Percentiles rank a stretch among this genome's conserved stretches.
phyloP scores from a whole-genome alignment of 2,329 filamentous ascomycete species.

The Ophiostoma perfectum region DNA sequence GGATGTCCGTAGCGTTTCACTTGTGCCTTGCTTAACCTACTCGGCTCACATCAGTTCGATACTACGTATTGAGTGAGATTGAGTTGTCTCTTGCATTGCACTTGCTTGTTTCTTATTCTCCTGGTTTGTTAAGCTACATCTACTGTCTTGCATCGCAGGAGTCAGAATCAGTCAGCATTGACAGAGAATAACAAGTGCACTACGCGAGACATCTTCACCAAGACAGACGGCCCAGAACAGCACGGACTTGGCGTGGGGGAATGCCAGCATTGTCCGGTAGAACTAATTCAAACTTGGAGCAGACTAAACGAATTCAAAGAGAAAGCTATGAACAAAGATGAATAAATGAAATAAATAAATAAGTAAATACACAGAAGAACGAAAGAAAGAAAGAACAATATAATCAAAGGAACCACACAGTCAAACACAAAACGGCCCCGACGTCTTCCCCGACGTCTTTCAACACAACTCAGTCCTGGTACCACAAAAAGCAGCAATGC shows the following conservation, averaged over 20 bases:
- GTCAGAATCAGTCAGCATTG: no score
- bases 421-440: no score
- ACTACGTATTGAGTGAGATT: not conserved
- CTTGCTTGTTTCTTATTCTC: not conserved
- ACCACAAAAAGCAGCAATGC: no score
- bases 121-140: not conserved
- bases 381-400: no score
- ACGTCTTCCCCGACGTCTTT: no score
- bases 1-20: slow-evolving; percentile 5
- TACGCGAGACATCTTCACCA: not conserved
- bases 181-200: no score
- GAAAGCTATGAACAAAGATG: not conserved
- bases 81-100: not conserved
- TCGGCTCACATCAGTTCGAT: not conserved
- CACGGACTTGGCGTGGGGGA: slow-evolving; percentile 5
- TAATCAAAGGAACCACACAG: no score
- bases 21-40: not conserved
- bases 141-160: no score
- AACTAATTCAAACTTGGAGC: no score
- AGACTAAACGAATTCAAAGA: not conserved
- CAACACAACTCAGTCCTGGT: no score
- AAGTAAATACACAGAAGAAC: no score
- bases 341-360: not conserved
- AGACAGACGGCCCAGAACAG: not conserved
- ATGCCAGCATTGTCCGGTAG: slow-evolving; percentile 2